Percentiles rank a stretch among this genome's conserved stretches.
Conservation (phyloP, 2,329 filamentous ascomycete species). For the Aureobasidium sp. region DNA sequence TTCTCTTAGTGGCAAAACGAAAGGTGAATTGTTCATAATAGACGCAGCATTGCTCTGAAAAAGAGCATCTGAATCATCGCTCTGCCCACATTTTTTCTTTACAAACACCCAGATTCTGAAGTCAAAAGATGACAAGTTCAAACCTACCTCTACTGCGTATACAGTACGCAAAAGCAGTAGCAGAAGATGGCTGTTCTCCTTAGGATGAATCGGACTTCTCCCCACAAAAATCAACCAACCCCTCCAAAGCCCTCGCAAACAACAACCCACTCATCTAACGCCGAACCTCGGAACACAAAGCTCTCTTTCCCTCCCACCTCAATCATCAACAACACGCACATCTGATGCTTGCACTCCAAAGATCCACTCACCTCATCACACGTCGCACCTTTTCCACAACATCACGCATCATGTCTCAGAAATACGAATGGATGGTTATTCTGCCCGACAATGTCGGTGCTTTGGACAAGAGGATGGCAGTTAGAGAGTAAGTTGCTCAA, state of each 20-base stretch:
- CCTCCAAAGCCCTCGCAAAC: background rate
- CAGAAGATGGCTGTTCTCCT: background rate
- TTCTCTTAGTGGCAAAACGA: too few relatives aligned
- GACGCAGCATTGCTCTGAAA: too few relatives aligned
- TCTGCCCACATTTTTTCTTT: too few relatives aligned
- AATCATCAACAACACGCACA: background rate
- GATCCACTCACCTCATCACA: background rate
- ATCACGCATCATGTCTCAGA: slow-evolving; percentile 22
- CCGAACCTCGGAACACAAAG: slow-evolving; percentile 4
- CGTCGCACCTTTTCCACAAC: slow-evolving; percentile 15
- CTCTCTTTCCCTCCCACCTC: background rate
- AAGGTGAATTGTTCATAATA: too few relatives aligned
- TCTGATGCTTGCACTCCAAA: background rate
- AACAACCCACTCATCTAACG: background rate
- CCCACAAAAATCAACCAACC: background rate
- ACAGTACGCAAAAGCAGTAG: too few relatives aligned
- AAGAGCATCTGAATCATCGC: too few relatives aligned
- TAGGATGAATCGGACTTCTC: background rate
- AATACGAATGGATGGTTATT: slow-evolving; percentile 44
- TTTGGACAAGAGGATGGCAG: slow-evolving; percentile 35
- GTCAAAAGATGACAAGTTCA: too few relatives aligned
- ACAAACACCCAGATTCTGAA: too few relatives aligned
- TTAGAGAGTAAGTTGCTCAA: slow-evolving; percentile 32
- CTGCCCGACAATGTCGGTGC: slow-evolving; percentile 36
- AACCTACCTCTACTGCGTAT: too few relatives aligned